Evolutionary conservation across 768 basidiomycete species (phyloP).

Genomic region (Rhizopogon vinicolor): DNA sequence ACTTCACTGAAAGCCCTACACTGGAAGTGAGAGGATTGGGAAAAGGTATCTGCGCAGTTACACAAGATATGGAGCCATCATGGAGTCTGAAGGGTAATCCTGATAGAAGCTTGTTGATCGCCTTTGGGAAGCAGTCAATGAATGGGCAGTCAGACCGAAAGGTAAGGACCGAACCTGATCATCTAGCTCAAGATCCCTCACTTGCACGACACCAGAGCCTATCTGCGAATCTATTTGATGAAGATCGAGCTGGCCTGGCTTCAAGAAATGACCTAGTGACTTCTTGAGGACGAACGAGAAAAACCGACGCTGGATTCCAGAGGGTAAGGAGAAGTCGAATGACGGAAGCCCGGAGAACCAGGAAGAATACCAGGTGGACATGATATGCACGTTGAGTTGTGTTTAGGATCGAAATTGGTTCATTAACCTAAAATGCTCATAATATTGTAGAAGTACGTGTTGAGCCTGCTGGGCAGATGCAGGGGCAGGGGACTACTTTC

Average conservation of each 20-base stretch:
- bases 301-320: slow-evolving; percentile 81
- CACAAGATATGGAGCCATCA: slow-evolving; percentile 67
- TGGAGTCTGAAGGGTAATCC: slow-evolving; percentile 64
- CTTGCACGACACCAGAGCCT: slow-evolving; percentile 84
- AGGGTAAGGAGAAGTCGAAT: slow-evolving; percentile 62
- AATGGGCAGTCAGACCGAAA: slow-evolving; percentile 3
- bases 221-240: slow-evolving; percentile 90
- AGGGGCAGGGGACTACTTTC: neutral
- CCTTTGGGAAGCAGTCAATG: slow-evolving; percentile 38
- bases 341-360: slow-evolving; percentile 50
- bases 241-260: slow-evolving; percentile 84
- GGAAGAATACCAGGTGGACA: slow-evolving; percentile 58
- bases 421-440: neutral
- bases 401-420: neutral
- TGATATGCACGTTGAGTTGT: slow-evolving; percentile 12
- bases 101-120: slow-evolving; percentile 68
- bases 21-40: slow-evolving; percentile 77
- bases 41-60: slow-evolving; percentile 80
- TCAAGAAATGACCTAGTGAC: slow-evolving; percentile 79
- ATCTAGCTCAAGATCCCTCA: slow-evolving; percentile 80
- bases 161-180: slow-evolving; percentile 50
- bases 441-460: neutral
- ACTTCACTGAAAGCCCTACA: slow-evolving; percentile 64
- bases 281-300: slow-evolving; percentile 85
- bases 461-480: neutral